Base-by-base conservation (phyloP, 306 rosid species). In the Mucuna pruriens region DNA sequence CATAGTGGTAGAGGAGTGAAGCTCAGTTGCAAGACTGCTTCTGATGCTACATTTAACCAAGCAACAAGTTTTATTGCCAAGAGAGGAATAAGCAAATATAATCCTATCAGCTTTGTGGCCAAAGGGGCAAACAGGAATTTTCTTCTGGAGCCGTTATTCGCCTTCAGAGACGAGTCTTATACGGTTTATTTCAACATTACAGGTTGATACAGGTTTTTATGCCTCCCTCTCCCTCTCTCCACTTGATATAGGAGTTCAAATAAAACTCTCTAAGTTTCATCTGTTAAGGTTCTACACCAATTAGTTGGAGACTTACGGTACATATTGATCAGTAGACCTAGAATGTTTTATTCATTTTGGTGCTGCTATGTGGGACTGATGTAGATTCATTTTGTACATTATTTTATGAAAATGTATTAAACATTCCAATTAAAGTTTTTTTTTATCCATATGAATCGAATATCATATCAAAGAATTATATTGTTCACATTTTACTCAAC, bases 101-200 rank as follows among this genome's bases (percentile, higher is more conserved):
- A 89, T 83, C 91, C 99, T 4, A 82, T 93, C 54, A 91, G 99
- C 88, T 93, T 93, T 51, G 90, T 88, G 48, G 94, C 93, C 9
- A 88, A 85, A 75, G 99, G 98, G 51, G 54, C 9, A 61, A 75
- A 69, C 9, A 87, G 88, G 80, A 82, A 85, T 62, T 91, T 88
- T 78, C 90, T 93, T 84, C 63, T 95, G 68, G 88, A 86, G 36
- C 98, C 99, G 33, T 85, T 95, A 78, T 74, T 84, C 67, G 85
- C 86, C 87, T 88, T 90, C 62, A 84, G 26, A 74, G 97, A 90
- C 79, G 97, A 93, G 54, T 73, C 79, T 42, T 95, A 95, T 51
- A 87, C 98, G 6, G 88, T 87, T 80, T 91, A 93, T 85, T 90
- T 93, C 85, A 88, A 95, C 86, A 60, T 93, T 48, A 67, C 75